phyloP scores from a whole-genome alignment of 352 stramenopile genomes.

The Pythium periplocum region DNA sequence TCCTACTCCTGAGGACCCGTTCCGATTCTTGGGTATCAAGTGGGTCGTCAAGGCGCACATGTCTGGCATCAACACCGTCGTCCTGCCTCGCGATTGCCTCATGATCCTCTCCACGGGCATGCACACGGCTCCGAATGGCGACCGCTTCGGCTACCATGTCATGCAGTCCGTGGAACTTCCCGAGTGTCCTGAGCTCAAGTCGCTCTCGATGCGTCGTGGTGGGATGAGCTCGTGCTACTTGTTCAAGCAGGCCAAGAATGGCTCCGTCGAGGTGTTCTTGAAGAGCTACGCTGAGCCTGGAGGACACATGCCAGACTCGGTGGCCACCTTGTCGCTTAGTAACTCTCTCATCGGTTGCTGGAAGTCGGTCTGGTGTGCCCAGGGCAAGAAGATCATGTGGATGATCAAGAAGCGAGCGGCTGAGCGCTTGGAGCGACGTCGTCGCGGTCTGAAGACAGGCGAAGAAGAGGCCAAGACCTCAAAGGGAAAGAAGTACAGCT shows the following conservation, averaged over 20 bases:
- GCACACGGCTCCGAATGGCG: conserved; percentile 13
- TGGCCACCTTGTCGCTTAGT: conserved; percentile 18
- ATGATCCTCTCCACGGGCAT: conserved; percentile 15
- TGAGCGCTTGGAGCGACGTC: conserved; percentile 3
- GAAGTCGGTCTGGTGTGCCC: conserved; percentile 24
- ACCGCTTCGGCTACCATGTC: conserved; percentile 32
- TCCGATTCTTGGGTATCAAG: conserved; percentile 20
- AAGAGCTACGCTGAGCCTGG: conserved; percentile 23
- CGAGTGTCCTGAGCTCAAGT: conserved; percentile 14
- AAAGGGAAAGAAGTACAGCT: conserved; percentile 8
- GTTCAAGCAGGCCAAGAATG: conserved; percentile 25
- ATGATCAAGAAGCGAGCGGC: conserved; percentile 14
- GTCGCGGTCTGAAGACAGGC: neutral
- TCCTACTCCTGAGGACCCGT: conserved; percentile 22
- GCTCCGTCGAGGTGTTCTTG: conserved; percentile 33
- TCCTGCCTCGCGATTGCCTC: conserved; percentile 18
- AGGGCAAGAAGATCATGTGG: conserved; percentile 31
- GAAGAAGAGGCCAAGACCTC: neutral
- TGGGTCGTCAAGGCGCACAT: conserved; percentile 19
- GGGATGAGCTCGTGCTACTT: conserved; percentile 30
- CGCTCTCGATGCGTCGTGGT: conserved; percentile 18
- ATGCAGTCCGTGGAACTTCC: conserved; percentile 37
- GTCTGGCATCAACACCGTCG: conserved; percentile 9
- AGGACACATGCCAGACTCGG: conserved; percentile 12
- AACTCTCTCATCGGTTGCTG: conserved; percentile 24